phyloP scores from a whole-genome alignment of 1,139 yeast species.

The Yamadazyma blattariae region DNA sequence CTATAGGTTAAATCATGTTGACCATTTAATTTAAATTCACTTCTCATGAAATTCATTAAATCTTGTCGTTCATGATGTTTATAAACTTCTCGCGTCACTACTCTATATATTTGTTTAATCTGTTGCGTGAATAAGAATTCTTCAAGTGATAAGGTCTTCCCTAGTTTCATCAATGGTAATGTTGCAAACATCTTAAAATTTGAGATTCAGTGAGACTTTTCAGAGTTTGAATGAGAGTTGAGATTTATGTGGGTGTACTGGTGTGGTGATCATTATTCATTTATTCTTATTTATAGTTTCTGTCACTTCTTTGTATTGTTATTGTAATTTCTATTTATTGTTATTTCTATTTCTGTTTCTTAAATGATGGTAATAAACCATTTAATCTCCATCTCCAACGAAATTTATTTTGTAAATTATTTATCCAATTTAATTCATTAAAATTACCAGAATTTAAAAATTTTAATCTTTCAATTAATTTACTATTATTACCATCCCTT shows the following conservation, averaged over 20 bases:
- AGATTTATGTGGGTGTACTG: no score
- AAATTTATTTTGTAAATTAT: slow-evolving; percentile 25
- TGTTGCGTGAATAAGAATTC: slow-evolving; percentile 41
- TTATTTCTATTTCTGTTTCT: not conserved
- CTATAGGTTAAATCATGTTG: slow-evolving; percentile 33
- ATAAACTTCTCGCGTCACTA: slow-evolving; percentile 31
- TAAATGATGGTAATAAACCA: slow-evolving; percentile 19
- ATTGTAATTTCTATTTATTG: no score
- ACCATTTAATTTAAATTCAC: slow-evolving; percentile 31
- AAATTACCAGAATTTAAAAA: slow-evolving; percentile 15
- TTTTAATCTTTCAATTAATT: slow-evolving; percentile 23
- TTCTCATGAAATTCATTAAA: slow-evolving; percentile 30
- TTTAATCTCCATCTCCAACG: slow-evolving; percentile 33
- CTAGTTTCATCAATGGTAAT: no score
- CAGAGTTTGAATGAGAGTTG: no score
- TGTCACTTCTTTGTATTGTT: no score
- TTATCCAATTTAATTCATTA: slow-evolving; percentile 26
- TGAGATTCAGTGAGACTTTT: no score
- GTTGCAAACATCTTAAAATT: no score
- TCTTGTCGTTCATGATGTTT: slow-evolving; percentile 37
- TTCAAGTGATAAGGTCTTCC: slow-evolving; percentile 30
- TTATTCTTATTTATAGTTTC: no score
- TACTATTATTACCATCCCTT: slow-evolving; percentile 15
- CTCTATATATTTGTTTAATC: slow-evolving; percentile 32
- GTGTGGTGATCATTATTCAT: no score